Percentiles rank a stretch among this genome's conserved stretches.
Evolutionary conservation across 352 stramenopile genomes (phyloP).

Genomic region (Pythium sp.): DNA sequence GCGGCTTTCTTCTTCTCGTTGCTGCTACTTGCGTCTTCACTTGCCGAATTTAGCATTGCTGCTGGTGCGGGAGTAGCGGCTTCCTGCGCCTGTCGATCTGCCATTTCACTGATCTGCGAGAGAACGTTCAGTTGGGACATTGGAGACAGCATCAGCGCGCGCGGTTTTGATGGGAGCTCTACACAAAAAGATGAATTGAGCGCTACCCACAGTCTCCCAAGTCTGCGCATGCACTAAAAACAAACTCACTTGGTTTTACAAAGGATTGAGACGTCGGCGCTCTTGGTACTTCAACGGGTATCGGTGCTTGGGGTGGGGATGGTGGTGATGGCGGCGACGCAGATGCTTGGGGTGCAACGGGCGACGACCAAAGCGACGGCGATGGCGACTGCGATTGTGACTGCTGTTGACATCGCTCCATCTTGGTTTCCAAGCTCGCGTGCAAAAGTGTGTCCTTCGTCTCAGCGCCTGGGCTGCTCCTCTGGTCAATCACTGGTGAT

Average conservation of each 20-base stretch:
- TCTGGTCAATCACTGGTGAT: neutral
- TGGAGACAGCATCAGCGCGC: constrained; percentile 52
- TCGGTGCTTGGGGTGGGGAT: neutral
- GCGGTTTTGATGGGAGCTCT: neutral
- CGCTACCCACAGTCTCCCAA: no score
- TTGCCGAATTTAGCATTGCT: constrained; percentile 5
- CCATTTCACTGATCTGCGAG: constrained; percentile 73
- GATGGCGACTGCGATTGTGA: neutral
- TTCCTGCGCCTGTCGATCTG: constrained; percentile 27
- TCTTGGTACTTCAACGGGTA: neutral
- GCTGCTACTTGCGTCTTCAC: neutral
- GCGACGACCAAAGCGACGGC: neutral
- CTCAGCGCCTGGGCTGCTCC: neutral
- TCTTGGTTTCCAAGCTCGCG: neutral
- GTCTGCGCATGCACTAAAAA: no score
- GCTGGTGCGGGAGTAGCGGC: neutral
- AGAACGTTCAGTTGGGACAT: constrained; percentile 71
- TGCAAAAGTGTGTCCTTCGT: neutral
- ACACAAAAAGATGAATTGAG: neutral
- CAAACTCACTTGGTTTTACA: constrained; percentile 3
- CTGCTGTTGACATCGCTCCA: neutral
- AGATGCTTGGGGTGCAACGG: neutral
- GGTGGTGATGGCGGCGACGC: neutral
- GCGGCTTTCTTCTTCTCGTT: neutral
- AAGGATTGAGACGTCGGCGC: neutral